These are phyloP conservation scores for Pholiota molesta DNA, from an alignment of 768 basidiomycete species.

Conservation along the genomic window DNA sequence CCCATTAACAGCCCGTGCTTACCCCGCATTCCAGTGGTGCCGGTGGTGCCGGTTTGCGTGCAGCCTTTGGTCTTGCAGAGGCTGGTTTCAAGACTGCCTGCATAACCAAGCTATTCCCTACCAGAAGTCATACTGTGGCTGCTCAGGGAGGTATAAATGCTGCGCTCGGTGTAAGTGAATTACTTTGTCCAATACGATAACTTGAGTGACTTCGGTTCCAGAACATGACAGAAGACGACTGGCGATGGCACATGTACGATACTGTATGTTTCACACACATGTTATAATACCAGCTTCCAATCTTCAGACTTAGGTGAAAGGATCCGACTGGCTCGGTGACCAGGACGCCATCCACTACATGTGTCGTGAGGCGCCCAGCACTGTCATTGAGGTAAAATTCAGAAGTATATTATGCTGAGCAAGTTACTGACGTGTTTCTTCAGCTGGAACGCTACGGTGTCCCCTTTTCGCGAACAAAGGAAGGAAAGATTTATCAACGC, in stretches of 20 bases:
- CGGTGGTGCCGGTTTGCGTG: constrained; percentile 96
- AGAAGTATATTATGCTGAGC: background rate
- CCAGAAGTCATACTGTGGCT: constrained; percentile 97
- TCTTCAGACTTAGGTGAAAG: constrained; percentile 78
- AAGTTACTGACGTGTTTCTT: constrained; percentile 8
- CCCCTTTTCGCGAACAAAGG: constrained; percentile 97
- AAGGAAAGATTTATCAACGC: constrained; percentile 99
- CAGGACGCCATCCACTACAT: constrained; percentile 99
- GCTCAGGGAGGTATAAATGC: constrained; percentile 99
- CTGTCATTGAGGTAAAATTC: constrained; percentile 80
- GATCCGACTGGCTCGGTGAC: constrained; percentile 99
- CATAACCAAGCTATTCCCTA: constrained; percentile 98
- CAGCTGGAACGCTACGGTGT: constrained; percentile 99
- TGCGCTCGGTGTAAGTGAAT: constrained; percentile 78
- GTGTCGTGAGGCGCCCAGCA: constrained; percentile 95
- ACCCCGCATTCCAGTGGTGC: constrained; percentile 67
- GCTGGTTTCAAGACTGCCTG: constrained; percentile 99
- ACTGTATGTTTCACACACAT: constrained; percentile 56
- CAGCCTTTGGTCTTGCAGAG: constrained; percentile 97
- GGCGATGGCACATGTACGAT: constrained; percentile 99
- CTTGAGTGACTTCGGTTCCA: constrained; percentile 28
- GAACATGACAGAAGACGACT: constrained; percentile 99
- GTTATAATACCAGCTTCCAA: constrained; percentile 17
- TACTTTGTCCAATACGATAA: constrained; percentile 5
- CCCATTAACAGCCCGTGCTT: constrained; percentile 9